Conservation (phyloP, 805 yeast genomes). For the Candida bentonensis region DNA sequence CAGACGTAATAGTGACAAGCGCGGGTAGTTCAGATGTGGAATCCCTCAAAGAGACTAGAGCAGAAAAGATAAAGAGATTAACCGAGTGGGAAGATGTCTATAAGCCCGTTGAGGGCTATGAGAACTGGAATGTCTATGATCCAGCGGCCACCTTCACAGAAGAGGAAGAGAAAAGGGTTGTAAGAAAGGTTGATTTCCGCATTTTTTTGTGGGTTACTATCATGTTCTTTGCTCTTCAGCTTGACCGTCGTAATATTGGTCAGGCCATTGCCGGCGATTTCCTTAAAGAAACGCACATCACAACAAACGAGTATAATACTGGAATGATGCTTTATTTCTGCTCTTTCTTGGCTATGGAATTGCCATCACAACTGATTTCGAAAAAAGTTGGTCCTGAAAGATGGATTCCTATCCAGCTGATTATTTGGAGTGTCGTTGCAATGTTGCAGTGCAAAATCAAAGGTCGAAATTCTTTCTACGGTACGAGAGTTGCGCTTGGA, state of each 20-base stretch:
- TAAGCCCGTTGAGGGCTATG: slow-evolving; percentile 25
- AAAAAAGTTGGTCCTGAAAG: slow-evolving; percentile 48
- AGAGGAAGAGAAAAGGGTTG: slow-evolving; percentile 21
- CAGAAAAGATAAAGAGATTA: not conserved
- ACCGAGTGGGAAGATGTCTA: not conserved
- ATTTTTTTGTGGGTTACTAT: slow-evolving; percentile 42
- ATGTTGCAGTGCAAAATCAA: slow-evolving; percentile 34
- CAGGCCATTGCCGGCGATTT: slow-evolving; percentile 27
- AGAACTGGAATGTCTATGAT: slow-evolving; percentile 33
- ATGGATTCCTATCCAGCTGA: slow-evolving; percentile 48
- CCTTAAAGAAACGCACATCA: slow-evolving; percentile 6
- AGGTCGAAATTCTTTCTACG: slow-evolving; percentile 28
- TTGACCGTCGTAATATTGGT: slow-evolving; percentile 39
- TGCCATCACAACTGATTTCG: slow-evolving; percentile 53
- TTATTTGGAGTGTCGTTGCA: slow-evolving; percentile 43
- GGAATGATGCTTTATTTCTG: slow-evolving; percentile 38
- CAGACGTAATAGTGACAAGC: too few relatives aligned
- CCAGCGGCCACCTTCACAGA: slow-evolving; percentile 11
- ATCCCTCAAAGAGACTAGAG: not conserved
- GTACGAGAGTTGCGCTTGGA: slow-evolving; percentile 38
- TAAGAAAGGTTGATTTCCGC: slow-evolving; percentile 36
- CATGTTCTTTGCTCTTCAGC: slow-evolving; percentile 40
- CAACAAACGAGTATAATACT: slow-evolving; percentile 29
- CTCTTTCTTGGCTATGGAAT: slow-evolving; percentile 41
- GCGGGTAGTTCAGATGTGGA: not conserved